Evolutionary conservation across 257 asterid species (phyloP), one percentile per base, ranked within the genome.

Genomic region (Solanum commersonii): DNA sequence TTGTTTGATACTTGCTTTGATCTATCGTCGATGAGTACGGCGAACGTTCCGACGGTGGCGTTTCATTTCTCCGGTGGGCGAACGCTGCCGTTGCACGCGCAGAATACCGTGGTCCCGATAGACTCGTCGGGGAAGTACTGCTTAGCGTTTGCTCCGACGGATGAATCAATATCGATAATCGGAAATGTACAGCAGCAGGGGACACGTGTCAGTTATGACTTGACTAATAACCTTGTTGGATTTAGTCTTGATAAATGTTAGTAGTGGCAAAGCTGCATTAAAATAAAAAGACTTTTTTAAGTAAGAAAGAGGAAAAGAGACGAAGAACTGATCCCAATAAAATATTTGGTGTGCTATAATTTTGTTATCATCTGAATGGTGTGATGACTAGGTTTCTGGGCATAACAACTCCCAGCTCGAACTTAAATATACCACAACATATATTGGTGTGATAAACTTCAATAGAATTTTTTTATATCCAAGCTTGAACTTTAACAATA

Each of bases 151-250:
- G 88, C 88, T 72, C 49, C 88, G 73, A 29, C 46, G 74, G 46
- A 44, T 11, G 16, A 25, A 14, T 3, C 84, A 14, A 1, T 67
- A 3, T 71, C 88, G 29, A 87, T 87, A 27, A 74, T 87, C 3
- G 88, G 88, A 2, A 87, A 87, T 35, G 10, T 52, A 23, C 88
- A 87, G 56, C 85, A 87, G 71, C 88, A 87, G 52, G 74, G 85
- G 35, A 87, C 70, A 8, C 73, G 85, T 6, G 74, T 87, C 37
- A 87, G 35, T 71, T 87, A 44, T 56, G 88, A 87, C 23, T 0
- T 37, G 20, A 23, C 20, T 4, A 74, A 74, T 37, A 74, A 74
- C 18, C 83, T 74, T 74, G 52, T 74, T 74, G 83, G 83, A 74
- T 74, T 74, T 74, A 37, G 83, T 74, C 72, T 1, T 49, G 37